Evolutionary conservation across 495 filamentous ascomycete genomes (phyloP).

Genomic region (Aspergillus funiculosus): DNA sequence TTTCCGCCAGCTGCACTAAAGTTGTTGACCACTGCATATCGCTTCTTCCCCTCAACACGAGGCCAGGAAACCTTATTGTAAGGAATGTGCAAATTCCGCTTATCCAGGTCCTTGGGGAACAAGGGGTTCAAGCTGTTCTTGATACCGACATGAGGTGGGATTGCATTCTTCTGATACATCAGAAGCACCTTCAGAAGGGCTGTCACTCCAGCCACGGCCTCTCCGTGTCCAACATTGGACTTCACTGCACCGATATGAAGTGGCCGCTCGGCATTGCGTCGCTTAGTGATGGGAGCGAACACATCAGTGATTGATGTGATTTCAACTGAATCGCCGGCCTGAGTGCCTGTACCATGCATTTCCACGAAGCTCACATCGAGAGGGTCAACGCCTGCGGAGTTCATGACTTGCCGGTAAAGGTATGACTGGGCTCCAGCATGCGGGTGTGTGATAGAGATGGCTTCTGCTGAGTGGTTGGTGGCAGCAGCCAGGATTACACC

Average conservation of each 20-base stretch:
- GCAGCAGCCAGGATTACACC: constrained; percentile 33
- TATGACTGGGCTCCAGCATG: constrained; percentile 44
- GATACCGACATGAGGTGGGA: constrained; percentile 38
- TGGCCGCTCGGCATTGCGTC: constrained; percentile 6
- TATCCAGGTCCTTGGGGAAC: constrained; percentile 22
- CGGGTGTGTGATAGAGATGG: constrained; percentile 42
- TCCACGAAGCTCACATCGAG: constrained; percentile 49
- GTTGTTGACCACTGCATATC: constrained; percentile 31
- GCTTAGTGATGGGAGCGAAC: constrained; percentile 18
- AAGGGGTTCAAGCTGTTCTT: constrained; percentile 39
- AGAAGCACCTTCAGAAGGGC: constrained; percentile 32
- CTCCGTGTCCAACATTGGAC: constrained; percentile 39
- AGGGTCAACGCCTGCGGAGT: constrained; percentile 41
- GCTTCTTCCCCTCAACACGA: constrained; percentile 9
- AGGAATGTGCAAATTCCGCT: constrained; percentile 32
- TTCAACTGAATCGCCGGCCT: constrained; percentile 36
- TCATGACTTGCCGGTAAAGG: constrained; percentile 39
- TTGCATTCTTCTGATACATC: constrained; percentile 27
- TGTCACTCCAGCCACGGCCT: constrained; percentile 29
- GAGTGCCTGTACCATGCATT: constrained; percentile 44
- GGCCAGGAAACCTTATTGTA: constrained; percentile 23
- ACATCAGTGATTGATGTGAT: constrained; percentile 25
- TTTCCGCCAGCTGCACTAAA: constrained; percentile 38
- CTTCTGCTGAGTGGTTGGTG: constrained; percentile 44
- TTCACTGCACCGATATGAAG: constrained; percentile 33